phyloP scores from a whole-genome alignment of 108 stramenopile genomes.

The Skeletonema costatum region DNA sequence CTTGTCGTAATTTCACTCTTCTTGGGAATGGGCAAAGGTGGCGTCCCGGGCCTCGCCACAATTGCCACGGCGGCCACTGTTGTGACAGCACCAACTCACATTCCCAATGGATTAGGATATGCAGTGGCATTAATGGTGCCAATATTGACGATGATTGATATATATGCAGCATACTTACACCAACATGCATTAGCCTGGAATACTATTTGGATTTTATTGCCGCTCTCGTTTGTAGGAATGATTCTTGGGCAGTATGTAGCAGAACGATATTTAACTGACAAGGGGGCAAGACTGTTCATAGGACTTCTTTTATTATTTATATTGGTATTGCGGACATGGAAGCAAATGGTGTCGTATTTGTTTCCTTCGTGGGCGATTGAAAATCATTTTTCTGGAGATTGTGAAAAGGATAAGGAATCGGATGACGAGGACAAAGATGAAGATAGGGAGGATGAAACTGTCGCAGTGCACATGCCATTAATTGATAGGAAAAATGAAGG shows the following conservation, averaged over 20 bases:
- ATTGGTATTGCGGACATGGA: conserved; percentile 44
- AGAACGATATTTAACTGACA: conserved; percentile 45
- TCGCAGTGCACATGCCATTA: not conserved
- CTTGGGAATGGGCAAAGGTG: conserved; percentile 59
- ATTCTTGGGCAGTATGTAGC: conserved; percentile 32
- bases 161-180: conserved; percentile 52
- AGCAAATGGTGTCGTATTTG: conserved; percentile 29
- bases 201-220: conserved; percentile 45
- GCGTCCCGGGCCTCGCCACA: conserved; percentile 50
- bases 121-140: conserved; percentile 60
- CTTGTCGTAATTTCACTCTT: conserved; percentile 45
- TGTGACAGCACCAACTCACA: conserved; percentile 42
- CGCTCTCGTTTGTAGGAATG: conserved; percentile 54
- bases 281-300: conserved; percentile 43
- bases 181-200: conserved; percentile 32
- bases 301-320: conserved; percentile 49
- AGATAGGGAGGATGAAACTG: not conserved
- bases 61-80: conserved; percentile 55
- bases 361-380: conserved; percentile 31
- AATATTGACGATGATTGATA: conserved; percentile 54
- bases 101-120: conserved; percentile 43
- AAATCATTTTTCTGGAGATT: conserved; percentile 33
- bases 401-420: conserved; percentile 28
- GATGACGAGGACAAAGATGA: conserved; percentile 6
- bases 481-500: not conserved